A percentile compares a stretch with the other conserved stretches of the same genome.
Conservation (phyloP, 306 rosid genomes). For the Trichosanthes cucumerina region DNA sequence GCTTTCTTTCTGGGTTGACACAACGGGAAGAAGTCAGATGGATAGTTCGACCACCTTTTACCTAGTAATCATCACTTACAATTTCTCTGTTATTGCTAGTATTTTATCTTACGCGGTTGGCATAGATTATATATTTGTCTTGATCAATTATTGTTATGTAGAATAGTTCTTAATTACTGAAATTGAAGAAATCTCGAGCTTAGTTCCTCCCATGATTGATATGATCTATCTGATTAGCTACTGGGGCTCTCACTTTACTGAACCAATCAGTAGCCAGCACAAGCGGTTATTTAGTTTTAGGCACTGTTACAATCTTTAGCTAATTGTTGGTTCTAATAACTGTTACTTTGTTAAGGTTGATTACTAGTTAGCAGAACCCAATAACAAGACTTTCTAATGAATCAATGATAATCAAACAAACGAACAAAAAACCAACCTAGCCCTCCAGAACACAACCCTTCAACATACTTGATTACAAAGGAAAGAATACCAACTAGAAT, state of each 20-base stretch:
- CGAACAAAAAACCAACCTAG: not conserved
- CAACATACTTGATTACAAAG: not conserved
- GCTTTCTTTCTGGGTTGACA: constrained; percentile 93
- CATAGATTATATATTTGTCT: not conserved
- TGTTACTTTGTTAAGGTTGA: not conserved
- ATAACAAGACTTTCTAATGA: too few species aligned
- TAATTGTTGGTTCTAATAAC: not conserved
- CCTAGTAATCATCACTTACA: constrained; percentile 42
- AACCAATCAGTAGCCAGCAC: not conserved
- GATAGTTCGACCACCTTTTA: constrained; percentile 60
- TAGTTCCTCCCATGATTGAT: not conserved
- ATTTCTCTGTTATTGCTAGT: not conserved
- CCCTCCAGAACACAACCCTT: not conserved
- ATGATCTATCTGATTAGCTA: not conserved
- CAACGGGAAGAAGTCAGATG: constrained; percentile 44
- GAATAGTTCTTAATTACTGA: not conserved
- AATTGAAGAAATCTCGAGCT: not conserved
- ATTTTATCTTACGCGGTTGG: not conserved
- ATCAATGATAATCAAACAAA: too few species aligned
- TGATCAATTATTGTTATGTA: not conserved
- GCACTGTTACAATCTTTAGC: not conserved
- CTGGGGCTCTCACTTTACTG: not conserved
- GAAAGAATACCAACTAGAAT: not conserved
- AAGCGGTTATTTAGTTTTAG: not conserved
- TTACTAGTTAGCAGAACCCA: not conserved